Percentiles rank a stretch among this genome's conserved stretches.
Evolutionary conservation across 768 basidiomycete genomes (phyloP).

Genomic region (Lentinula edodes): DNA sequence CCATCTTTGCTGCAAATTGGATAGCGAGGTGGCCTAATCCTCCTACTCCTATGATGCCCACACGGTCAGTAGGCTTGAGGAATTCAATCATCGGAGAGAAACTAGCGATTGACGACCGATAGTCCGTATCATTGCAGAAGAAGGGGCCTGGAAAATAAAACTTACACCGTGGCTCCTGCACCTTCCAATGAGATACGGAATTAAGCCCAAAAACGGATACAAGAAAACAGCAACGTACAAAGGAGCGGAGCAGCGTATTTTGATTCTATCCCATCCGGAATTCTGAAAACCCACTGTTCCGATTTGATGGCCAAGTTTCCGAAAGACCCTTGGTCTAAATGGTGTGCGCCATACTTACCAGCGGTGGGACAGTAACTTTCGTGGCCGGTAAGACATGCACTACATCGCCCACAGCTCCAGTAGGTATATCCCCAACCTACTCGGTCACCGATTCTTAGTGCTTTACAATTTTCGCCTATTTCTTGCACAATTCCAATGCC

Average conservation of each 20-base stretch:
- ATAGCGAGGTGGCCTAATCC: constrained; percentile 33
- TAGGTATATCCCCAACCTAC: constrained; percentile 32
- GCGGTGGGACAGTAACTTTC: constrained; percentile 19
- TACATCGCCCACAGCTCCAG: constrained; percentile 24
- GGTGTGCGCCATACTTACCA: constrained; percentile 9
- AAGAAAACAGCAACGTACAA: constrained; percentile 14
- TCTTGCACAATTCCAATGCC: constrained; percentile 24
- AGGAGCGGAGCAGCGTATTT: constrained; percentile 28
- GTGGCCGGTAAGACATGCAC: constrained; percentile 26
- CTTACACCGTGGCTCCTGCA: constrained; percentile 24
- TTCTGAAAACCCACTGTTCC: constrained; percentile 25
- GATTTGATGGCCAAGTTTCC: constrained; percentile 29
- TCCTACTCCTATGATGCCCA: constrained; percentile 28
- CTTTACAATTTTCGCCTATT: constrained; percentile 18
- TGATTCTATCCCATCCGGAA: constrained; percentile 24
- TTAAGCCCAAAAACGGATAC: background rate
- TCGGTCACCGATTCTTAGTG: constrained; percentile 22
- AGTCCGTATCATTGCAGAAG: background rate
- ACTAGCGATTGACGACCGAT: background rate
- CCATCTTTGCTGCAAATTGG: constrained; percentile 34
- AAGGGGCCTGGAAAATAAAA: background rate
- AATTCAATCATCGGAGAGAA: constrained; percentile 19
- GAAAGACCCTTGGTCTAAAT: constrained; percentile 28
- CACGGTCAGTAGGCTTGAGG: constrained; percentile 24
- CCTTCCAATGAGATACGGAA: background rate